Evolutionary conservation across 768 basidiomycete species (phyloP), one percentile per base, ranked within the genome.

Genomic region (Mrakia gelida): DNA sequence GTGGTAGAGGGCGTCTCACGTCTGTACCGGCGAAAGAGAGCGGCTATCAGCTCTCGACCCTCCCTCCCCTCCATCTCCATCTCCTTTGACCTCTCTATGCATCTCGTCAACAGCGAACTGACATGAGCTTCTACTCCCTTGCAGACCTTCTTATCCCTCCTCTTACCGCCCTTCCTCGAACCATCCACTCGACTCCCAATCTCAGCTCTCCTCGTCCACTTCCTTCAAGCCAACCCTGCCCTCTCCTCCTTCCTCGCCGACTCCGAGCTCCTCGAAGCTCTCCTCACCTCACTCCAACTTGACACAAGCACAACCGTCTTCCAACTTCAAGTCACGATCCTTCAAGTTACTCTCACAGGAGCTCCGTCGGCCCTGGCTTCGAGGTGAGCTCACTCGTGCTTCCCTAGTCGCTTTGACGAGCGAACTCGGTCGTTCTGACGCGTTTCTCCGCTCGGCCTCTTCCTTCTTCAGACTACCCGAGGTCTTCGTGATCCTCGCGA

Each of bases 231-330:
- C 18, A 32, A 23, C 41, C 74, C 74, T 45, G 8, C 30, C 23
- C 38, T 43, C 41, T 65, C 74, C 21, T 63, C 38, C n/a, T 49
- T 45, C 56, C 56, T 83, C 62, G 89, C 90, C 7, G 82, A 84
- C 23, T 91, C 92, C 81, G 87, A 88, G 18, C 86, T 94, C 73
- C 88, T 92, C 85, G 85, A 85, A 32, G 89, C 88, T 78, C 82
- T 94, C n/a, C 83, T 92, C 10, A 83, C 87, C 70, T 93, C 91
- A 5, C 86, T 94, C 34, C 84, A 90, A 41, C 85, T 93, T 80
- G 93, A 94, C 82, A 89, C 88, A 73, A 93, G 92, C 59, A 89
- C 91, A 16, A 92, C 91, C 0, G 85, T 88, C 38, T 91, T 90
- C 80, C 89, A 88, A 3, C 87, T 91, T 72, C 89, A 87, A 6